phyloP scores from a whole-genome alignment of 2,329 filamentous ascomycete genomes.

The Gyromitra esculenta region DNA sequence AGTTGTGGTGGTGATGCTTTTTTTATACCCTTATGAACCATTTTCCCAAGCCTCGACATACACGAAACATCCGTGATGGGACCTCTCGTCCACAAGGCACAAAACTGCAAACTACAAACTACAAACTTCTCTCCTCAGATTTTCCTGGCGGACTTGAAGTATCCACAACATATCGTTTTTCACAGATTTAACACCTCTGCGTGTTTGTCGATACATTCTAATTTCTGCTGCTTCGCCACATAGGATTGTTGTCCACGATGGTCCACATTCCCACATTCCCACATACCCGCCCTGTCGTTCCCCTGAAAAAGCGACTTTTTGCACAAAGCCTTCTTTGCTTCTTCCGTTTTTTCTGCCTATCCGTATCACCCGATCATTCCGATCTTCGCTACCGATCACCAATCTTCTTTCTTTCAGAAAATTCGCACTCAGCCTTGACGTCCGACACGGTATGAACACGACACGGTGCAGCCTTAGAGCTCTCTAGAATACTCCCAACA shows the following conservation, averaged over 20 bases:
- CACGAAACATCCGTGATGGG: background rate
- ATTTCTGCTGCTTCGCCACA: slow-evolving; percentile 10
- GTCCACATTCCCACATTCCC: background rate
- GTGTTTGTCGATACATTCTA: slow-evolving; percentile 26
- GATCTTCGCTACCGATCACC: slow-evolving; percentile 30
- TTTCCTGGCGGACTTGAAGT: background rate
- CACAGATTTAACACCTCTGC: background rate
- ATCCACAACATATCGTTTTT: background rate
- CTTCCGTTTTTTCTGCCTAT: slow-evolving; percentile 28
- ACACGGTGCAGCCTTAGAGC: slow-evolving; percentile 16
- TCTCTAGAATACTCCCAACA: slow-evolving; percentile 16
- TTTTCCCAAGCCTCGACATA: slow-evolving; percentile 4
- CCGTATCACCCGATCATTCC: slow-evolving; percentile 40
- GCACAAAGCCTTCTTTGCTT: slow-evolving; percentile 32
- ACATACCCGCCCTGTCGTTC: slow-evolving; percentile 11
- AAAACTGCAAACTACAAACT: slow-evolving; percentile 19
- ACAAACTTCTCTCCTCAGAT: background rate
- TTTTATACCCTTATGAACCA: background rate
- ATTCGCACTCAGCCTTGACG: slow-evolving; percentile 11
- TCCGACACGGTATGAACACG: slow-evolving; percentile 10
- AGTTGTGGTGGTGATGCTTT: background rate
- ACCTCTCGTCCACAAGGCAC: background rate
- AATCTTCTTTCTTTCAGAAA: background rate
- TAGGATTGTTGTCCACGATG: slow-evolving; percentile 1
- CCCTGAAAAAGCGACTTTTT: slow-evolving; percentile 38